Evolutionary conservation across 805 yeast genomes (phyloP).

Genomic region (Diddensiella santjacobensis): DNA sequence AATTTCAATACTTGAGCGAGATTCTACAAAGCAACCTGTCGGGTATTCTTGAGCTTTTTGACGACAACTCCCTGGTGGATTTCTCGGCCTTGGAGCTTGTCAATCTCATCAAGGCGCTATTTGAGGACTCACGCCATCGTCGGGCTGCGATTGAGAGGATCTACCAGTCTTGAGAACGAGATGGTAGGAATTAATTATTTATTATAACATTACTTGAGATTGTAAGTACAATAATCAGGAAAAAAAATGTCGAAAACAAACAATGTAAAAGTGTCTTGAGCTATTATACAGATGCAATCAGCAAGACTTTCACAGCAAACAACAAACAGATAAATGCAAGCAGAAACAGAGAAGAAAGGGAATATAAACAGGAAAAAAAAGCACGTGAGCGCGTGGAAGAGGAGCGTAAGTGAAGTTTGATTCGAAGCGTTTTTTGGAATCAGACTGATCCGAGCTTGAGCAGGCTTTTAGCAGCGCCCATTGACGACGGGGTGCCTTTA

Average conservation of each 20-base stretch:
- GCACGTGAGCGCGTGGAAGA: background rate
- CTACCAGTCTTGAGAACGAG: background rate
- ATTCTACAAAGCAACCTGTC: constrained; percentile 33
- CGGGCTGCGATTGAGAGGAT: constrained; percentile 25
- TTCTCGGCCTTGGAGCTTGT: constrained; percentile 32
- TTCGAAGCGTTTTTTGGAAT: background rate
- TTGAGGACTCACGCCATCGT: constrained; percentile 33
- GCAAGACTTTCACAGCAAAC: background rate
- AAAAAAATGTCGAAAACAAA: background rate
- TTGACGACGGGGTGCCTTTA: constrained; percentile 19
- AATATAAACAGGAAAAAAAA: background rate
- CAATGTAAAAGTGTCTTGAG: background rate
- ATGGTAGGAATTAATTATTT: background rate
- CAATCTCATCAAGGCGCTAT: constrained; percentile 31
- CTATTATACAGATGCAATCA: background rate
- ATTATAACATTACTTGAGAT: background rate
- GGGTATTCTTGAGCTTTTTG: constrained; percentile 29
- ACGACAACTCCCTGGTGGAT: constrained; percentile 31
- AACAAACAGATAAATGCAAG: background rate
- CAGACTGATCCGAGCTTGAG: constrained; percentile 18
- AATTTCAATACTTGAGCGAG: constrained; percentile 33
- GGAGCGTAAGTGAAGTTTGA: background rate
- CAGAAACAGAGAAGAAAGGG: constrained; percentile 1
- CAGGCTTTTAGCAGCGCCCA: constrained; percentile 23
- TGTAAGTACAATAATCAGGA: background rate